These are phyloP conservation scores for Samsoniella hepiali DNA, from an alignment of 2,329 filamentous ascomycete genomes.

Conservation along the genomic window DNA sequence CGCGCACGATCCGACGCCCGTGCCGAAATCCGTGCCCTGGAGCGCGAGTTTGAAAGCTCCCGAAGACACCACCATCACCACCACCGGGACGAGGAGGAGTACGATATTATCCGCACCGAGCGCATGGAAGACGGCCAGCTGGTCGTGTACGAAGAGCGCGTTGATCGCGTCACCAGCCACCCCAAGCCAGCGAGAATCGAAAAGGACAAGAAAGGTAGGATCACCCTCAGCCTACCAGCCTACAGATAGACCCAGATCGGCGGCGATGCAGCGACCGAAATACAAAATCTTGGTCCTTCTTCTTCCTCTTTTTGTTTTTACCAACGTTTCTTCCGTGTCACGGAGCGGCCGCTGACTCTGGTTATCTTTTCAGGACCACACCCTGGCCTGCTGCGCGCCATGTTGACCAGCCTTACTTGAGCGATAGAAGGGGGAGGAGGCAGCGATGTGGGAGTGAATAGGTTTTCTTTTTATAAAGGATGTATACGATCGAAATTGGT, in stretches of 20 bases:
- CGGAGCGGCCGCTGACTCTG: conserved; percentile 32
- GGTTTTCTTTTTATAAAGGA: background rate
- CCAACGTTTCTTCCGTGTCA: conserved; percentile 14
- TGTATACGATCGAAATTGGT: background rate
- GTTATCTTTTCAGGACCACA: conserved; percentile 52
- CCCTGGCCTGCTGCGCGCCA: conserved; percentile 62
- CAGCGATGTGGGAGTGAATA: background rate
- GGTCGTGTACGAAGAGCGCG: conserved; percentile 59
- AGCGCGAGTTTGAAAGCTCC: conserved; percentile 51
- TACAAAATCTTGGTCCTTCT: conserved; percentile 14
- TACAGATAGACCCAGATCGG: conserved; percentile 47
- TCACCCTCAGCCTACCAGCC: conserved; percentile 78
- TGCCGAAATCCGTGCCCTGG: conserved; percentile 68
- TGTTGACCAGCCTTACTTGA: conserved; percentile 68
- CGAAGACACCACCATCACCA: conserved; percentile 22
- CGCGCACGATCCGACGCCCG: conserved; percentile 57
- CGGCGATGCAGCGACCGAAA: background rate
- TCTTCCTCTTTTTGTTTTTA: conserved; percentile 22
- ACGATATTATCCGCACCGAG: conserved; percentile 55
- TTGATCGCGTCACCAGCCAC: conserved; percentile 54
- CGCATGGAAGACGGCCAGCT: conserved; percentile 58
- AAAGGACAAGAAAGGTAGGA: conserved; percentile 94
- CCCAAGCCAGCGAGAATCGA: conserved; percentile 64
- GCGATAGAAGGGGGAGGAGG: background rate
- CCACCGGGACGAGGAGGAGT: conserved; percentile 39